These are phyloP conservation scores for Chrysophaeum taylorii DNA, from an alignment of 352 stramenopile species.

Conservation along the genomic window DNA sequence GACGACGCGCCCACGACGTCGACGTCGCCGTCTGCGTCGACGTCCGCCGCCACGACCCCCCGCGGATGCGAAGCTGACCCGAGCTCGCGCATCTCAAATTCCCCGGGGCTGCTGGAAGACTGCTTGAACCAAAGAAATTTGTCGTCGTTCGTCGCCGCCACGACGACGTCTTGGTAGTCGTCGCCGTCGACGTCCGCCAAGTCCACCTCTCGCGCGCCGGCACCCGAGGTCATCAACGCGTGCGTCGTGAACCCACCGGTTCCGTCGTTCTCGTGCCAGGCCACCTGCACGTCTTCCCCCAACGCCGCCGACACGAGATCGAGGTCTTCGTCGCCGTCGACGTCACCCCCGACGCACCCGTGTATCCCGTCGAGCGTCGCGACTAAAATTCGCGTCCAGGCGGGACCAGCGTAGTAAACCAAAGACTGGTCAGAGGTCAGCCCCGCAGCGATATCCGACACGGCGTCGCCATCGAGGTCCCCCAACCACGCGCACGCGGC, in stretches of 20 bases:
- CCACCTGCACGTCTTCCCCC: slow-evolving; percentile 22
- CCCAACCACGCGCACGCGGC: too few relatives aligned
- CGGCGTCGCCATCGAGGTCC: too few relatives aligned
- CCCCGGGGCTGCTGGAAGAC: not conserved
- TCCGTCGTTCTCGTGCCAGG: slow-evolving; percentile 26
- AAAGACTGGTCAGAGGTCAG: too few relatives aligned
- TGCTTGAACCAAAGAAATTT: slow-evolving; percentile 12
- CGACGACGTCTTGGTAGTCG: slow-evolving; percentile 12
- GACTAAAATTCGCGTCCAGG: too few relatives aligned
- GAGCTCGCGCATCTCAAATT: not conserved
- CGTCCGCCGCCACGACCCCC: not conserved
- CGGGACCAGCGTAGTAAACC: too few relatives aligned
- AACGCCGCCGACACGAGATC: slow-evolving; percentile 24
- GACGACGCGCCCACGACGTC: not conserved
- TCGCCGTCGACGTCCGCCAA: slow-evolving; percentile 25
- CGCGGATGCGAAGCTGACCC: too few relatives aligned
- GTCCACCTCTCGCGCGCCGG: too few relatives aligned
- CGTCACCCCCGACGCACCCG: too few relatives aligned
- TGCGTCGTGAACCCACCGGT: not conserved
- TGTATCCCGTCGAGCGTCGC: too few relatives aligned
- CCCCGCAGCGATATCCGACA: too few relatives aligned
- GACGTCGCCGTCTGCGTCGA: not conserved
- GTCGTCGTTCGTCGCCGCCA: not conserved
- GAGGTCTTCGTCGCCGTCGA: slow-evolving; percentile 28
- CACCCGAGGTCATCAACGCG: too few relatives aligned